Evolutionary conservation across 73 alveolate species (phyloP).

Genomic region (Paramecium primaurelia): DNA sequence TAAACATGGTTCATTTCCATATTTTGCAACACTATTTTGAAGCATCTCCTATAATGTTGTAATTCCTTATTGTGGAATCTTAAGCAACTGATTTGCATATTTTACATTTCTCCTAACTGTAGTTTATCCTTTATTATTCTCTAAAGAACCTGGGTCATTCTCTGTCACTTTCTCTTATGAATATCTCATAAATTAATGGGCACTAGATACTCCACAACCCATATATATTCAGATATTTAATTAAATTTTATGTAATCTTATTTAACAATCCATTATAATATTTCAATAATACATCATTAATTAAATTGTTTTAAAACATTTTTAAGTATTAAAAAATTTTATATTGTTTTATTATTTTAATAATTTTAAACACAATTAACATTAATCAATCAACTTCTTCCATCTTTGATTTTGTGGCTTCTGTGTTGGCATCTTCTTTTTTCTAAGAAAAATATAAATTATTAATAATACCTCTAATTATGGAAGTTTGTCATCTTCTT

Average conservation of each 20-base stretch:
- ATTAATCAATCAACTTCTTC: slow-evolving; percentile 83
- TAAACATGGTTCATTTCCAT: background rate
- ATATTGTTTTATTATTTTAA: background rate
- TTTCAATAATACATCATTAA: background rate
- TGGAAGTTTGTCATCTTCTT: slow-evolving; percentile 58
- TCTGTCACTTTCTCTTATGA: slow-evolving; percentile 48
- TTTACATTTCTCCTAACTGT: slow-evolving; percentile 67
- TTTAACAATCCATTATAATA: background rate
- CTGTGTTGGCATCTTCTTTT: slow-evolving; percentile 71
- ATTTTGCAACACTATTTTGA: background rate
- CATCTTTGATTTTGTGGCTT: slow-evolving; percentile 79
- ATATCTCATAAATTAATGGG: slow-evolving; percentile 16
- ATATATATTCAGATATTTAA: background rate
- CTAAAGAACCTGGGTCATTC: slow-evolving; percentile 42
- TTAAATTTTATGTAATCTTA: background rate
- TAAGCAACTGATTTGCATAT: slow-evolving; percentile 51
- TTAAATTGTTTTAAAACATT: background rate
- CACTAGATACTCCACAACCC: slow-evolving; percentile 24
- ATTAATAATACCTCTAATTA: slow-evolving; percentile 57
- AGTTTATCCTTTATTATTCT: slow-evolving; percentile 67
- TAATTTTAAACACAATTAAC: background rate
- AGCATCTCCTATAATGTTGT: slow-evolving; percentile 18
- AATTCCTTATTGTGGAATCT: background rate
- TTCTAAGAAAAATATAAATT: slow-evolving; percentile 58
- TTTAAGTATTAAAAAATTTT: background rate